A percentile compares a stretch with the other conserved stretches of the same genome.
phyloP scores from a whole-genome alignment of 371 early-diverging fungal genomes.

The Mucor saturninus region DNA sequence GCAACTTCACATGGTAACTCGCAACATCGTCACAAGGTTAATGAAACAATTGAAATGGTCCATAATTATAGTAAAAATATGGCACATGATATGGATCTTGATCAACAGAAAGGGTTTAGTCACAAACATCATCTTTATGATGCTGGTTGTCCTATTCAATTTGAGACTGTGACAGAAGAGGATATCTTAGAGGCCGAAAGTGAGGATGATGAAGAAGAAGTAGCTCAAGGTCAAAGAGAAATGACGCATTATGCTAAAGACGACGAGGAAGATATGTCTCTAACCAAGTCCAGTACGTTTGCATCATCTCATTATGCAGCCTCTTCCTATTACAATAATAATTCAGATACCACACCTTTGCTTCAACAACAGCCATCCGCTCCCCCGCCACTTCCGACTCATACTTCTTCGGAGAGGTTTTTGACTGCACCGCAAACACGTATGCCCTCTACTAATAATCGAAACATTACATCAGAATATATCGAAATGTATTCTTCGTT shows the following conservation, averaged over 20 bases:
- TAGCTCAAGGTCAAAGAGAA: not conserved
- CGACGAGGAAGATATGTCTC: not conserved
- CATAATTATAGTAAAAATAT: conserved; percentile 15
- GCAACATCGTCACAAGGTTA: not conserved
- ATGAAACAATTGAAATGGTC: conserved; percentile 23
- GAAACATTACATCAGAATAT: conserved; percentile 31
- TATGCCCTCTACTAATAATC: conserved; percentile 4
- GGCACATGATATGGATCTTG: conserved; percentile 23
- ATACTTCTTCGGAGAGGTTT: not conserved
- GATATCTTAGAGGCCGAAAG: not conserved
- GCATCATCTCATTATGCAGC: conserved; percentile 2
- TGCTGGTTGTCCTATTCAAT: not conserved
- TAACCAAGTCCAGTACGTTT: not conserved
- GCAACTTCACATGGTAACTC: not conserved
- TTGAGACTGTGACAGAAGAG: conserved; percentile 11
- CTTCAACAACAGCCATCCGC: not conserved
- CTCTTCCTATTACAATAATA: not conserved
- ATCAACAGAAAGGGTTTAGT: conserved; percentile 11
- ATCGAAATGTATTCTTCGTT: conserved; percentile 31
- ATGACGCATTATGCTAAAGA: too few relatives aligned
- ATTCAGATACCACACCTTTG: not conserved
- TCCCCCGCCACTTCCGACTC: conserved; percentile 3
- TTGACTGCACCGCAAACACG: not conserved
- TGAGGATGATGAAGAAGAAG: conserved; percentile 3
- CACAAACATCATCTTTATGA: conserved; percentile 3